A percentile compares a stretch with the other conserved stretches of the same genome.
phyloP scores from a whole-genome alignment of 306 rosid species.

The Cucurbita ficifolia region DNA sequence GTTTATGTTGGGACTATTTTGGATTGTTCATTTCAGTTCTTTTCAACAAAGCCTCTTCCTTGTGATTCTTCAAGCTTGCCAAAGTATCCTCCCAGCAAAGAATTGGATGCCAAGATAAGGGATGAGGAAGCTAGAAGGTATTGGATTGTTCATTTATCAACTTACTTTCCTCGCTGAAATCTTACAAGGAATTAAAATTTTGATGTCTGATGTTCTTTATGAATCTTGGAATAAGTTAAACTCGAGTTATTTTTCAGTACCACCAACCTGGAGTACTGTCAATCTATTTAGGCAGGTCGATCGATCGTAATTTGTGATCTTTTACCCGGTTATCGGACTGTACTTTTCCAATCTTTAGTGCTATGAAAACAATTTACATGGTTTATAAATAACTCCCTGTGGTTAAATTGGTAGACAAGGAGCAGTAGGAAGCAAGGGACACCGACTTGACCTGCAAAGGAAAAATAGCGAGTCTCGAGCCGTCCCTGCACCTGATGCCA shows the following conservation, averaged over 20 bases:
- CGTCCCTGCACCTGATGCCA: conserved; percentile 95
- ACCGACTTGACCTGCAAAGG: conserved; percentile 63
- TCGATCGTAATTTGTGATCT: background rate
- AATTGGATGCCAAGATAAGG: conserved; percentile 88
- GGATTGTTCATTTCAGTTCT: conserved; percentile 42
- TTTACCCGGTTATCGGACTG: background rate
- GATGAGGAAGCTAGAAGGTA: conserved; percentile 98
- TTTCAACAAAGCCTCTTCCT: conserved; percentile 76
- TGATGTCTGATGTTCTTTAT: background rate
- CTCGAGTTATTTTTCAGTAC: background rate
- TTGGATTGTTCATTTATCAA: too few relatives aligned
- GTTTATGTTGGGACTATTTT: background rate
- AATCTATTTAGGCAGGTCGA: background rate
- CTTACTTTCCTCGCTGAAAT: background rate
- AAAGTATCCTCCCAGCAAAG: conserved; percentile 98
- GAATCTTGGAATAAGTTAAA: background rate
- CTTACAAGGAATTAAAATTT: background rate
- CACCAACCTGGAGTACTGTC: background rate
- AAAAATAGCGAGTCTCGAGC: conserved; percentile 81
- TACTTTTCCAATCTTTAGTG: background rate
- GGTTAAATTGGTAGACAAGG: conserved; percentile 53
- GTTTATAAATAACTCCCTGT: conserved; percentile 4
- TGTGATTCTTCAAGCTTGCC: conserved; percentile 96
- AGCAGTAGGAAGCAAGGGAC: conserved; percentile 70
- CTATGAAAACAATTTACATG: background rate